Base-by-base conservation (phyloP, 2,329 filamentous ascomycete genomes). In the Ophiostoma piceae region DNA sequence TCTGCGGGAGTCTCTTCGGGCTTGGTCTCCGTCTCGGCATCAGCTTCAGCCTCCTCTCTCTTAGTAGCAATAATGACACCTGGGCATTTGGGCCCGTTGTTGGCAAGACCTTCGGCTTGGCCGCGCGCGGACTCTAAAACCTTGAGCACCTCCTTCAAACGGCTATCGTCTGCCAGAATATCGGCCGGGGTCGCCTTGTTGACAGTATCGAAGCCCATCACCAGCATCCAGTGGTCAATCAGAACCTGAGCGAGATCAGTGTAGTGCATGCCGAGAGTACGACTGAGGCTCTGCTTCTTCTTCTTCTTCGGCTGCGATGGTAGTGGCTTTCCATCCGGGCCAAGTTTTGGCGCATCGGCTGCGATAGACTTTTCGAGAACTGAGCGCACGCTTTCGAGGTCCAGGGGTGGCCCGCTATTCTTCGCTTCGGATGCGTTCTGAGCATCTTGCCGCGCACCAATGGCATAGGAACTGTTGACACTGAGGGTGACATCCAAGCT, bases 51-150 rank as follows among this genome's bases (percentile, higher is more conserved):
- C 16, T 65, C 65, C 32, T 76, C 75, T 68, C 79, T 82, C 73
- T 88, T 80, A 76, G 87, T 96, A 0, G 93, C 93, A 71, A 99
- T 85, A 71, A 99, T 97, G 77, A 94, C 98, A 0, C 95, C 94
- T 65, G 87, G 92, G 66, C 90, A 87, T 2, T 80, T 84, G 4
- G 88, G 84, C n/a, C 62, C 62, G 4, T 35, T 84, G 60, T 85
- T 84, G 0, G 88, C 91, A 60, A 97, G 88, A 6, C 87, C 84
- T 14, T 89, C 83, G 1, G 94, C 85, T 6, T 93, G 85, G 57
- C 82, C 84, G 62, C 90, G 85, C 0, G 93, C 94, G 73, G 91
- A 85, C 71, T 88, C 79, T 43, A 99, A 80, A 0, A 90, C 88
- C 7, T 79, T 80, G 71, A 95, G 83, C 0, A 98, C 82, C 65